Base-by-base conservation (phyloP, 345 rosid genomes). In the Populus pruinosa region DNA sequence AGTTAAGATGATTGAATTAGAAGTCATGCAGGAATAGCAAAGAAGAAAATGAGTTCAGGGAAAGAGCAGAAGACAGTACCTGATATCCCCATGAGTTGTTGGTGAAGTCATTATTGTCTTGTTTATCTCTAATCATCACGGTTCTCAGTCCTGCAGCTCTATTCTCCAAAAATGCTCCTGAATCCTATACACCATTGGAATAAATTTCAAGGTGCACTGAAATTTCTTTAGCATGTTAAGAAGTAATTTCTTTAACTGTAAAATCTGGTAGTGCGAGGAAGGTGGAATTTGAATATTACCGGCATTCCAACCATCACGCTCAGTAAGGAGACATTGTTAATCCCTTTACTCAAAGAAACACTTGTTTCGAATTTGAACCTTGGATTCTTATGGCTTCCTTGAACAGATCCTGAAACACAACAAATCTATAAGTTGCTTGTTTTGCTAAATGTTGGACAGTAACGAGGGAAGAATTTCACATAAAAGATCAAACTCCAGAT, bases 291-390 rank as follows among this genome's bases (percentile, higher is more conserved):
- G 27, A 47, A 63, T 49, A 61, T 62, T 88, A 92, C 97, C 91
- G 97, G 98, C 83, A 91, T 83, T 70, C 97, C 98, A 61, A 89
- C 94, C 90, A 87, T 89, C 43, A 84, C 95, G 33, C 98, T 93
- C n/a, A 93, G 92, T 75, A 93, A 82, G 75, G 98, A 87, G 78
- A 93, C 74, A 63, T 85, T 62, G 85, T 89, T 93, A 77, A 83
- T 81, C 82, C 93, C 97, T 72, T 71, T 75, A 5, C 17, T 78
- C 77, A 92, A 77, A 82, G 88, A 74, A 61, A 90, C 11, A 18
- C 71, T 71, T 47, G 70, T 80, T 76, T 84, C 85, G 5, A 91
- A 82, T 67, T n/a, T 75, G 72, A 84, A 83, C 49, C 62, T 82
- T 76, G 80, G 74, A 35, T 41, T 75, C 44, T 29, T 50, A 41